These are phyloP conservation scores for Colletotrichum chlorophyti DNA, from an alignment of 2,329 filamentous ascomycete species.

Conservation along the genomic window DNA sequence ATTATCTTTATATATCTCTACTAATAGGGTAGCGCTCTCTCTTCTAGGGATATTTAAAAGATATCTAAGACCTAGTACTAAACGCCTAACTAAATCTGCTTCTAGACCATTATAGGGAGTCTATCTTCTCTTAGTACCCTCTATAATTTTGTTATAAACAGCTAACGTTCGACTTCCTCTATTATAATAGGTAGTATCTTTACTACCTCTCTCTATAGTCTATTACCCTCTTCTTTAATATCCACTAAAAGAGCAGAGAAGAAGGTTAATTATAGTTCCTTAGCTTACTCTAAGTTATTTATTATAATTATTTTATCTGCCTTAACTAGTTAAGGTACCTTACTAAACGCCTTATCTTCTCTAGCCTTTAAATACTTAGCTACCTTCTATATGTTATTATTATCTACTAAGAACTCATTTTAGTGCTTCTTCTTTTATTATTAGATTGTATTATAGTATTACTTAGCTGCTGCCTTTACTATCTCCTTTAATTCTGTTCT, in stretches of 20 bases:
- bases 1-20: conserved; percentile 35
- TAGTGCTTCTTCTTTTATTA: no score
- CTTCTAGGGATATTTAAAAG: no score
- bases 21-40: not conserved
- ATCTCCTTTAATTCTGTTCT: conserved; percentile 25
- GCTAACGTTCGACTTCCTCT: no score
- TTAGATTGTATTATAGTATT: no score
- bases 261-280: conserved; percentile 31
- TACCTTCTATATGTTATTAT: conserved; percentile 38
- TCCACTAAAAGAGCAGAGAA: conserved; percentile 29
- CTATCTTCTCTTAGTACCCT: no score
- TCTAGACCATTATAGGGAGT: no score
- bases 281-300: conserved; percentile 27
- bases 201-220: no score
- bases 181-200: no score
- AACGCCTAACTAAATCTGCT: no score
- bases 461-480: conserved; percentile 32
- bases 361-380: conserved; percentile 35
- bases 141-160: no score
- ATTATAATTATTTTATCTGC: conserved; percentile 26
- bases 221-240: conserved; percentile 31
- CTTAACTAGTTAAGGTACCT: no score
- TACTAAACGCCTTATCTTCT: conserved; percentile 28
- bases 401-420: conserved; percentile 36
- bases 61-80: no score